Evolutionary conservation across 257 asterid species (phyloP).

Genomic region (Fraxinus americana): DNA sequence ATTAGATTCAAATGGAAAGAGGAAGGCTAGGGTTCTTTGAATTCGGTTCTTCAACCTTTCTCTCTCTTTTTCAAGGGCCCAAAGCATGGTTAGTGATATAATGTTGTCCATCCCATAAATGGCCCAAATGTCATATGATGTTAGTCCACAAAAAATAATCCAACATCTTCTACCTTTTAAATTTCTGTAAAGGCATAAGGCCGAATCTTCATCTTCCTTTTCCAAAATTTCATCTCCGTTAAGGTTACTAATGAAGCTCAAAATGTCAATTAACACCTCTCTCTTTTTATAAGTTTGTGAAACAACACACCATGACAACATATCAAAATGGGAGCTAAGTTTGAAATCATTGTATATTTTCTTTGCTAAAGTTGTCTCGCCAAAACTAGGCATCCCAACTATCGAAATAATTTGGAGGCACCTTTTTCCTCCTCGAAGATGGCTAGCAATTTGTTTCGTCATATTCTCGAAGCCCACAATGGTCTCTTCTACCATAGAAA

Average conservation of each 20-base stretch:
- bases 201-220: neutral
- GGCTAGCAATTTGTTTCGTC: too few species aligned
- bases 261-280: constrained; percentile 10
- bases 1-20: too few species aligned
- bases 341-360: neutral
- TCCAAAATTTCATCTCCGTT: neutral
- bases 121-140: too few species aligned
- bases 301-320: neutral
- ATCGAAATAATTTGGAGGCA: neutral
- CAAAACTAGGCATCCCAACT: constrained; percentile 21
- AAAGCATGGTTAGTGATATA: too few species aligned
- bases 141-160: too few species aligned
- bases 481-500: too few species aligned
- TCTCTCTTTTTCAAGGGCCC: too few species aligned
- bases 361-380: constrained; percentile 20
- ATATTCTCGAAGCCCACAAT: too few species aligned
- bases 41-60: too few species aligned
- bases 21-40: too few species aligned
- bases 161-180: neutral
- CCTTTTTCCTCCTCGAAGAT: too few species aligned
- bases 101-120: too few species aligned
- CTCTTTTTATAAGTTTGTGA: neutral
- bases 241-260: neutral
- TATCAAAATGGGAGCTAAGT: neutral
- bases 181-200: neutral